Base-by-base conservation (phyloP, 169 alveolate genomes). In the Eimeria falciformis region DNA sequence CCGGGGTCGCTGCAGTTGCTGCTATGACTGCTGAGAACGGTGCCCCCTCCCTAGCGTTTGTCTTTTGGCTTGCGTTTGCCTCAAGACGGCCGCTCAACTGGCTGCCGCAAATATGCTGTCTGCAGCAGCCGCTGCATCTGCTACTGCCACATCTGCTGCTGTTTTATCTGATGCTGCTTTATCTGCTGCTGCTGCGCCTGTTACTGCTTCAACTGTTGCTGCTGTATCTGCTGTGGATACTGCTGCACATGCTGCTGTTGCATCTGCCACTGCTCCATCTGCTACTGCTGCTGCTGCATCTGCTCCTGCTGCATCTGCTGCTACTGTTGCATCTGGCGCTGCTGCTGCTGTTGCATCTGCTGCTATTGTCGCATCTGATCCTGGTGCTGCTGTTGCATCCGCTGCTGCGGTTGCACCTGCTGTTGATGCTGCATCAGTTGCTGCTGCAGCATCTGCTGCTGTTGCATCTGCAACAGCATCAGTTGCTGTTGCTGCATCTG, bases 391-490 rank as follows among this genome's bases (percentile, higher is more conserved):
- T 62, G 73, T 25, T 14, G 73, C 73, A 62, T n/a, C 33, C 14
- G 73, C 73, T 62, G 73, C 73, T 73, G 83, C 83, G 43, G 23
- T 23, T 27, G 62, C 83, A 14, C 29, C 56, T 43, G 50, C 83
- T 7, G 62, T 37, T n/a, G 73, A 5, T 14, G 27, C 14, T 62
- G 9, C 33, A 62, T 12, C 14, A n/a, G 73, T 9, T 25, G 27
- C 14, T 14, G 73, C 50, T 4, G 62, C 33, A 73, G 25, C 27
- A 1, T 25, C 56, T 43, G 83, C 40, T 43, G 50, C 58, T 37
- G 83, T 5, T 14, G 4, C 62, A 2, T 43, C 83, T 40, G 83
- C 40, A 29, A 53, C 82, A 33, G 82, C 55, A 43, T 7, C 21
- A 1, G 83, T 37, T 40, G 83, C 62, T 43, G 50, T 56, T n/a